phyloP scores from a whole-genome alignment of 1,284 basidiomycete genomes.

The Cryptococcus floricola region DNA sequence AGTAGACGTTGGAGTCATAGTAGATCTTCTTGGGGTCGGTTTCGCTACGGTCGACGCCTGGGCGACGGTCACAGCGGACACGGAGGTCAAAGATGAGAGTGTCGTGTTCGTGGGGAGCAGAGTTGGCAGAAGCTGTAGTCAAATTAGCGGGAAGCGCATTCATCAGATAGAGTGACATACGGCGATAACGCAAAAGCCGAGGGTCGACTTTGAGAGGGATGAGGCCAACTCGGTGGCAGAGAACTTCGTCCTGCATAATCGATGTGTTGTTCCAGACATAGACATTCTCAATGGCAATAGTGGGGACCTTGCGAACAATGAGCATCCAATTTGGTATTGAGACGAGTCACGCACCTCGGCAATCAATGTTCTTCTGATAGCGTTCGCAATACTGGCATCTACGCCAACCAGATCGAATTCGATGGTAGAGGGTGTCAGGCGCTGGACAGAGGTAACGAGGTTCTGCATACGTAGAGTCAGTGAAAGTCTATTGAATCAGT shows the following conservation, averaged over 20 bases:
- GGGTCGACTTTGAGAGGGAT: slow-evolving; percentile 88
- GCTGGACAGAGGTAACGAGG: slow-evolving; percentile 67
- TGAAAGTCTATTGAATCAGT: not conserved
- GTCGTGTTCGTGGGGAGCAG: slow-evolving; percentile 71
- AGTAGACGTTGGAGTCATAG: slow-evolving; percentile 63
- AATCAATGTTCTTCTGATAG: slow-evolving; percentile 84
- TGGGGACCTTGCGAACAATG: slow-evolving; percentile 64
- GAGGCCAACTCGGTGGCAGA: slow-evolving; percentile 85
- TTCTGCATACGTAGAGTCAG: slow-evolving; percentile 54
- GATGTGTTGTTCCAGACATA: slow-evolving; percentile 96
- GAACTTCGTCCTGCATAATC: slow-evolving; percentile 90
- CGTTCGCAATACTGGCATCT: slow-evolving; percentile 94
- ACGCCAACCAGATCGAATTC: slow-evolving; percentile 96
- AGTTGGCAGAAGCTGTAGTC: slow-evolving; percentile 52
- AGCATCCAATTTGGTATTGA: not conserved
- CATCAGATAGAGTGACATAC: slow-evolving; percentile 48
- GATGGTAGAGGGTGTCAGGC: slow-evolving; percentile 73
- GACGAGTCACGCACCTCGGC: slow-evolving; percentile 66
- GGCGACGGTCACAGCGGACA: slow-evolving; percentile 65
- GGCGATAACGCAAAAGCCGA: slow-evolving; percentile 51
- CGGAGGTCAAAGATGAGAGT: slow-evolving; percentile 85
- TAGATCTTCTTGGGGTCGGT: slow-evolving; percentile 66
- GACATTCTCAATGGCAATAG: slow-evolving; percentile 87
- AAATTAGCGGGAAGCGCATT: not conserved
- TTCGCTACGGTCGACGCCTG: slow-evolving; percentile 54